Conservation (phyloP, 805 yeast genomes). For the Ogataea chonburiensis region DNA sequence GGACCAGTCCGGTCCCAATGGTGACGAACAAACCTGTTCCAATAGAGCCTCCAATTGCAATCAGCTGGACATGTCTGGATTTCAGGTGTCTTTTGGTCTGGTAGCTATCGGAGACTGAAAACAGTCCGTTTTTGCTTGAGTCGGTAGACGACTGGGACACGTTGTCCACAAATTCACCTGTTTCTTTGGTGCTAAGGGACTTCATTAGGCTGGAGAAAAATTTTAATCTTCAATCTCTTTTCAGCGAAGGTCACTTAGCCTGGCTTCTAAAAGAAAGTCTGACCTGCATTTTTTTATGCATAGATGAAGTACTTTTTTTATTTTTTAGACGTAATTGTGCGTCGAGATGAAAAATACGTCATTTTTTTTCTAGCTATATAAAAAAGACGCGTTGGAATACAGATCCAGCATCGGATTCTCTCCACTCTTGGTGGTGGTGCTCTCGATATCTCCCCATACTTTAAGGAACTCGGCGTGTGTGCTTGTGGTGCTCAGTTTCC, state of each 20-base stretch:
- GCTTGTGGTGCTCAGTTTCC: slow-evolving; percentile 52
- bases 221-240: background rate
- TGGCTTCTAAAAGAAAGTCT: background rate
- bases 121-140: slow-evolving; percentile 12
- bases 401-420: slow-evolving; percentile 83
- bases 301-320: background rate
- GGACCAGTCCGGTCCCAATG: slow-evolving; percentile 35
- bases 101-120: slow-evolving; percentile 11
- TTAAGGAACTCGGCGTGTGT: slow-evolving; percentile 64
- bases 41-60: slow-evolving; percentile 42
- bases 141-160: slow-evolving; percentile 9
- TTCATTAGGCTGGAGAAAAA: slow-evolving; percentile 3
- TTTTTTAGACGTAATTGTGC: slow-evolving; percentile 2
- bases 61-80: slow-evolving; percentile 38
- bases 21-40: slow-evolving; percentile 41
- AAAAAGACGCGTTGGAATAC: slow-evolving; percentile 71
- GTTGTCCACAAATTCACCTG: slow-evolving; percentile 3
- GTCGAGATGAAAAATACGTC: slow-evolving; percentile 1
- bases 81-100: slow-evolving; percentile 34
- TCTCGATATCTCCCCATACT: slow-evolving; percentile 68
- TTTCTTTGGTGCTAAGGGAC: slow-evolving; percentile 1
- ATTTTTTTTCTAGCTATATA: slow-evolving; percentile 39
- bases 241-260: background rate
- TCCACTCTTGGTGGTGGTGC: slow-evolving; percentile 69
- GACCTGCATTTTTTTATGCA: background rate